Evolutionary conservation across 176 grass and related monocot species (phyloP), one percentile per base, ranked within the genome.

Genomic region (Avena eriantha): DNA sequence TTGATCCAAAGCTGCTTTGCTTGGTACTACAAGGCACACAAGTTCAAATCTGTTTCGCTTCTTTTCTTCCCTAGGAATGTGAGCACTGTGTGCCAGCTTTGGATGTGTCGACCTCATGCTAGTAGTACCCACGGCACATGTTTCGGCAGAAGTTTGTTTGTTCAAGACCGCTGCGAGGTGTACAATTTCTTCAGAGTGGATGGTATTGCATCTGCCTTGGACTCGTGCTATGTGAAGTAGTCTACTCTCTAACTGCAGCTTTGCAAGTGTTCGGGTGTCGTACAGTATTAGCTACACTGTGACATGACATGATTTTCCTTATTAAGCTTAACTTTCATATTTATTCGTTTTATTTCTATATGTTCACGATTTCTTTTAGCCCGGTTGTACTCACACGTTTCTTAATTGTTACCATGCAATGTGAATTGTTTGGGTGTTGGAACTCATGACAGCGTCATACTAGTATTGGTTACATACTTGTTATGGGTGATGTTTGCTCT

Each of bases 1-100:
- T 82, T 83, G 80, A 83, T 80, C 85, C 47, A 87, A 91, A 87
- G 85, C 81, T 45, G 85, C 59, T 84, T 87, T 81, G 29, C 50
- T n/a, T n/a, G n/a, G n/a, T n/a, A n/a, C n/a, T 84, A 41, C 59
- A 18, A 31, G 4, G 76, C 67, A 67, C 59, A 81, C 69, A 87
- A 23, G 69, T 79, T 80, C 75, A 85, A 78, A 69, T 69, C 24
- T 43, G 33, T 4, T 56, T 4, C 74, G 65, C 60, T 31, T 67
- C 48, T 85, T 69, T 45, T 67, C 48, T 85, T 69, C 29, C 10
- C 24, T 29, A 21, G 68, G 29, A 83, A 19, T 41, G 13, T 11
- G 7, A 2, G 56, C 77, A 16, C 13, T 26, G 69, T 16, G n/a
- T 21, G 60, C 53, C 78, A 77, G 70, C 88, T 77, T 88, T 90